Evolutionary conservation across 305 asterid genomes (phyloP), one percentile per base, ranked within the genome.

Genomic region (Solanum hybrid): DNA sequence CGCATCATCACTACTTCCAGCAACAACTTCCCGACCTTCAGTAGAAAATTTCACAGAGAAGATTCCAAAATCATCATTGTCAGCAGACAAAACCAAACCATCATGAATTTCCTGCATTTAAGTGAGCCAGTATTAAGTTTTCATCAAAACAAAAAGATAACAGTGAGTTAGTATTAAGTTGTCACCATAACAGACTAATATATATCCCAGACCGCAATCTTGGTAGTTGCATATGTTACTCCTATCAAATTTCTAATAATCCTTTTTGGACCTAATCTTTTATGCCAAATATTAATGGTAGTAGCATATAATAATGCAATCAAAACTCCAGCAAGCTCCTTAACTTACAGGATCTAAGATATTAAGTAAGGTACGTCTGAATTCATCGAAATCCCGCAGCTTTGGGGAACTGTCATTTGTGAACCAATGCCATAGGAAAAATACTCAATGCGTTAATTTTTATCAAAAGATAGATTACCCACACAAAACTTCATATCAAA

Each of bases 11-110:
- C 95, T 95, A 92, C 97, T 95, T 90, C 99, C 99, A 91, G 98
- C 98, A 15, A 97, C 98, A 90, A 97, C 15, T 93, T 96, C 99
- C 82, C 96, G 96, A 36, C 99, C 98, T 86, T 97, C 99, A 5
- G 93, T 93, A 36, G 99, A 97, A 90, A 94, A 95, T 92, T 96
- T 97, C 80, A 97, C 93, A 76, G 98, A 96, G 94, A 97, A 97
- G 45, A 97, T 95, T 86, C 97, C 98, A 92, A 96, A 97, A 39
- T 93, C 94, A 10, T 91, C 96, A 14, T 92, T 95, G 0, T 92
- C 91, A 89, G 91, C 89, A 33, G 97, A 93, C 89, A 96, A 93
- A 94, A 96, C 97, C 92, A 95, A 91, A 81, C 96, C 96, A 36
- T 97, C 99, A 89, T 97, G 99, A 91, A 97, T 90, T 89, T 95